A percentile compares a stretch with the other conserved stretches of the same genome.
Evolutionary conservation across 257 asterid species (phyloP).

Genomic region (Pogostemon cablin): DNA sequence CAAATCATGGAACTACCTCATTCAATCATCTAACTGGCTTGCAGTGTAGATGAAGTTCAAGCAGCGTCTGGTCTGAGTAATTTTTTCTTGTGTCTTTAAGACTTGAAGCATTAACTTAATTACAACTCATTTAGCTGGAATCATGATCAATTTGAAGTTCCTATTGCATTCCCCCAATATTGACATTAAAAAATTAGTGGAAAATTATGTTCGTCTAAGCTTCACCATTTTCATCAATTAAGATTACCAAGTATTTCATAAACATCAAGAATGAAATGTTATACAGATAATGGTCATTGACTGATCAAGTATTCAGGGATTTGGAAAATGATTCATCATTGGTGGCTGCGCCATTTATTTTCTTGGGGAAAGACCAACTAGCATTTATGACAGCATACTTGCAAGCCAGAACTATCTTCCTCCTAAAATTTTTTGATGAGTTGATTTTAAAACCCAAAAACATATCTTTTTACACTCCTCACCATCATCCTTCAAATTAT

Average conservation of each 20-base stretch:
- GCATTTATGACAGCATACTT: not conserved
- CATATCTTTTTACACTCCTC: conserved; percentile 7
- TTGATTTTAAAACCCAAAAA: not conserved
- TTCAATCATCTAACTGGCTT: conserved; percentile 15
- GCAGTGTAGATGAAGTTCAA: not conserved
- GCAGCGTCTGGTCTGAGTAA: not conserved
- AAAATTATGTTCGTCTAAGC: not conserved
- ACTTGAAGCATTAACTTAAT: too few species aligned
- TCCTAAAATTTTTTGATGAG: not conserved
- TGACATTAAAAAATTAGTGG: not conserved
- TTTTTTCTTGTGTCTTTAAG: not conserved
- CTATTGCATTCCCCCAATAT: not conserved
- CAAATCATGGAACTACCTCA: not conserved
- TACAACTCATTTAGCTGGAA: not conserved
- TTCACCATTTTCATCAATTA: not conserved
- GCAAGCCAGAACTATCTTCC: not conserved
- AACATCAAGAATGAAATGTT: not conserved
- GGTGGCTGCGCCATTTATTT: not conserved
- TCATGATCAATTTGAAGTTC: not conserved
- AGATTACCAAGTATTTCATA: not conserved
- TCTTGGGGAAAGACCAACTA: not conserved
- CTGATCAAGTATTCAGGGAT: not conserved
- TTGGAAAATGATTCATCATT: too few species aligned
- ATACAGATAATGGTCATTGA: not conserved
- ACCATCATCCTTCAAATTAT: not conserved